Percentiles rank a stretch among this genome's conserved stretches.
phyloP scores from a whole-genome alignment of 2,329 filamentous ascomycete genomes.

The Ceratocystis huliohia region DNA sequence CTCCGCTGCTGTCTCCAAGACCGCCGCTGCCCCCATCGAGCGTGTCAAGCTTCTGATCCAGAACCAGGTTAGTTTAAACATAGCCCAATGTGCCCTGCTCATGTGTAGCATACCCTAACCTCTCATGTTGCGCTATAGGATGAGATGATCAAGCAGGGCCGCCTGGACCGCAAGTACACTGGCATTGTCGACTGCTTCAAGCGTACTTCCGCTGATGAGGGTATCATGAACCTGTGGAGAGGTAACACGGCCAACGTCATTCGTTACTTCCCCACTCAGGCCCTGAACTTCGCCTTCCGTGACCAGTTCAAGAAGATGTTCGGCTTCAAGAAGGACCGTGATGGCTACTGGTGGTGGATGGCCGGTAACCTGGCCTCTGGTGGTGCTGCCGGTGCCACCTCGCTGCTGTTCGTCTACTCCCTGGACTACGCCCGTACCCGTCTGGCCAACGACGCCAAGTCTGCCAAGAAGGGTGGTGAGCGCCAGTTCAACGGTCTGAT shows the following conservation, averaged over 20 bases:
- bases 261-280: slow-evolving; percentile 99
- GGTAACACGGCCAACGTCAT: slow-evolving; percentile 99
- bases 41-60: slow-evolving; percentile 99
- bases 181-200: slow-evolving; percentile 94
- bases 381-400: slow-evolving; percentile 99
- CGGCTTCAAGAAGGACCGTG: slow-evolving; percentile 99
- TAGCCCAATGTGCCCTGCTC: not conserved
- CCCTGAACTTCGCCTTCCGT: slow-evolving; percentile 99
- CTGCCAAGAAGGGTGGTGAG: slow-evolving; percentile 88
- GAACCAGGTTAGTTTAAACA: slow-evolving; percentile 76
- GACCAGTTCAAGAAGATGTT: slow-evolving; percentile 99
- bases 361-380: slow-evolving; percentile 97
- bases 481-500: slow-evolving; percentile 99
- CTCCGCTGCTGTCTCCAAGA: slow-evolving; percentile 99
- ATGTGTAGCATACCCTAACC: slow-evolving; percentile 26
- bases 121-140: slow-evolving; percentile 46
- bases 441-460: slow-evolving; percentile 99
- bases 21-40: slow-evolving; percentile 98
- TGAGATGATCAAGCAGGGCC: slow-evolving; percentile 98
- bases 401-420: slow-evolving; percentile 99
- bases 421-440: slow-evolving; percentile 99
- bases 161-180: slow-evolving; percentile 93
- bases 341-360: slow-evolving; percentile 99
- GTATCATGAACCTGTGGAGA: slow-evolving; percentile 92
- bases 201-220: slow-evolving; percentile 80